phyloP scores from a whole-genome alignment of 108 stramenopile genomes.

The Skeletonema tropicum region DNA sequence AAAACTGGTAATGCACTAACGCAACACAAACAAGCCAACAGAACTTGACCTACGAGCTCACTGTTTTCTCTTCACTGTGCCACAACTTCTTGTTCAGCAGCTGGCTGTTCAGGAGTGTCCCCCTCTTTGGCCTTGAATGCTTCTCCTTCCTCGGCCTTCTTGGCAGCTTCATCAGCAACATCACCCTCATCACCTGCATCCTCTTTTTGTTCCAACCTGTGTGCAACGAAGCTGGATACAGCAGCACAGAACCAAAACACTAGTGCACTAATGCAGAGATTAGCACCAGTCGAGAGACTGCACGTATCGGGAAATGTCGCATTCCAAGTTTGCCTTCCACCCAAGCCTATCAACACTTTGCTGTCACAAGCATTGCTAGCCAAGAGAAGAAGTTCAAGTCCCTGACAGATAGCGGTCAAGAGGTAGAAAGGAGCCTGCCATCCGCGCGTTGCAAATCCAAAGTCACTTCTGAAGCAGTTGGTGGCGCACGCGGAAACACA shows the following conservation, averaged over 20 bases:
- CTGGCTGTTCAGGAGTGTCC: neutral
- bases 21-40: neutral
- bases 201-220: conserved; percentile 5
- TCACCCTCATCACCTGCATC: neutral
- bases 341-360: neutral
- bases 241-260: conserved; percentile 4
- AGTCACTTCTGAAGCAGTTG: neutral
- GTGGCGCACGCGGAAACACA: neutral
- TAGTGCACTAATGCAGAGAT: neutral
- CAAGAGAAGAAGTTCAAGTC: neutral
- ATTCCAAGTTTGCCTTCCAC: neutral
- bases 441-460: neutral
- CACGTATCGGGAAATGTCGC: neutral
- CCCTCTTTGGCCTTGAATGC: neutral
- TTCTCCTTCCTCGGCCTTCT: conserved; percentile 6
- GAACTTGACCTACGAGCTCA: neutral
- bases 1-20: neutral
- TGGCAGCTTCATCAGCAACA: conserved; percentile 1
- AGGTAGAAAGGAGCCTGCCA: conserved; percentile 1
- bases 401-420: conserved; percentile 4
- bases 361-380: conserved; percentile 7
- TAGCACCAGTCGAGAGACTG: neutral
- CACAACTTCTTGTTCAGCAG: neutral
- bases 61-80: neutral
- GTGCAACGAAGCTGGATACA: conserved; percentile 1